Base-by-base conservation (phyloP, 495 filamentous ascomycete genomes). In the Hypoxylon crocopeplum region DNA sequence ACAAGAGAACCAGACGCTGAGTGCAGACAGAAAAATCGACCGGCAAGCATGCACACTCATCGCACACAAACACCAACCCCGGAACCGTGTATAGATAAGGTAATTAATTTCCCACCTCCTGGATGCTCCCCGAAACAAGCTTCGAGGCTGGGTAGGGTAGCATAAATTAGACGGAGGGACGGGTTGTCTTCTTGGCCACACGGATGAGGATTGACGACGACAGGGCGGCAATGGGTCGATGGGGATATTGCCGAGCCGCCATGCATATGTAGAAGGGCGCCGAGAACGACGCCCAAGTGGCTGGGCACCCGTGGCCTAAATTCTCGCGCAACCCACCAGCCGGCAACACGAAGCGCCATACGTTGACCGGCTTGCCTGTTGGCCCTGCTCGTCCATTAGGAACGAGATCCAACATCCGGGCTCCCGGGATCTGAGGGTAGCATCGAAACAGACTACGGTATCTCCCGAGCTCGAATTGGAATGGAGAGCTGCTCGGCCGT, bases 291-390 rank as follows among this genome's bases (percentile, higher is more conserved):
- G 3, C 30, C 44, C 45, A 47, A 48, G 44, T 60, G 62, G 62
- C 25, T 46, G 25, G 38, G 47, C 38, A 39, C 32, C 39, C 41
- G 20, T 34, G 15, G 45, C 38, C 30, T 55, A 47, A 36, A 52
- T 54, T 32, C 27, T 59, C 55, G 56, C 56, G 56, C 61, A 60
- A 59, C 62, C 45, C 62, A 66, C 56, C 48, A 41, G 56, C 50
- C 41, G 40, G 51, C 56, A 61, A 66, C 62, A 66, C 62, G 62
- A 66, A 66, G 42, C 62, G 62, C 62, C 62, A 60, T 66, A 61
- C 62, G 37, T 66, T 44, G 22, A 49, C 47, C 50, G 45, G 49
- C 39, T 45, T 36, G 38, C 38, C 36, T 17, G 16, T 24, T 16
- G 41, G 10, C n/a, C 20, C 27, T 21, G 10, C 30, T 49, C 25